A percentile compares a stretch with the other conserved stretches of the same genome.
phyloP scores from a whole-genome alignment of 345 rosid genomes.

The Streptanthus diversifolius region DNA sequence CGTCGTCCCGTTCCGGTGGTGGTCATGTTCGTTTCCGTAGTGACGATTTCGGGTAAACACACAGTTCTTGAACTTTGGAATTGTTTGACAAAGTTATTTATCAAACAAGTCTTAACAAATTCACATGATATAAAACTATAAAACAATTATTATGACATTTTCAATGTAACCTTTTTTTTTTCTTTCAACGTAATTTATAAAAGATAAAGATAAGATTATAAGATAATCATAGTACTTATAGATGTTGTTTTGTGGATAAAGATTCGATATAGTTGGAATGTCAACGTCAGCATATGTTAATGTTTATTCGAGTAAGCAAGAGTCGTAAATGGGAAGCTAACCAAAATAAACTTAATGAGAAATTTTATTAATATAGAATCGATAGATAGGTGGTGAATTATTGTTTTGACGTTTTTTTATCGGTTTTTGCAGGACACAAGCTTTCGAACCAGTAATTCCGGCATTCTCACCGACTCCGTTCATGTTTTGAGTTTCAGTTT shows the following conservation, averaged over 20 bases:
- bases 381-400: background rate
- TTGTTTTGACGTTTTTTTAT: background rate
- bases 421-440: conserved; percentile 34
- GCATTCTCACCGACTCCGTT: conserved; percentile 56
- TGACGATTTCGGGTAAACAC: conserved; percentile 41
- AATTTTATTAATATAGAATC: background rate
- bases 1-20: conserved; percentile 24
- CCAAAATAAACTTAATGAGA: background rate
- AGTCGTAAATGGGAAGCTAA: background rate
- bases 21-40: conserved; percentile 34
- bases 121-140: background rate
- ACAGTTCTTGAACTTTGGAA: background rate
- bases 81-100: background rate
- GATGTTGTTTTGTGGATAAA: conserved; percentile 20
- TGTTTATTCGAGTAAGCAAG: conserved; percentile 9
- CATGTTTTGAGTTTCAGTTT: conserved; percentile 39
- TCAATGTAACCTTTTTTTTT: background rate
- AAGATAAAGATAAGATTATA: background rate
- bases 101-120: background rate
- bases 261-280: conserved; percentile 25
- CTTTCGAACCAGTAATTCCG: conserved; percentile 36
- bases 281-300: conserved; percentile 5
- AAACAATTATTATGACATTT: background rate
- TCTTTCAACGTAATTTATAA: background rate
- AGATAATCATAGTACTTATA: background rate